These are phyloP conservation scores for Oidiodendron maius DNA, from an alignment of 495 filamentous ascomycete species.

Conservation along the genomic window DNA sequence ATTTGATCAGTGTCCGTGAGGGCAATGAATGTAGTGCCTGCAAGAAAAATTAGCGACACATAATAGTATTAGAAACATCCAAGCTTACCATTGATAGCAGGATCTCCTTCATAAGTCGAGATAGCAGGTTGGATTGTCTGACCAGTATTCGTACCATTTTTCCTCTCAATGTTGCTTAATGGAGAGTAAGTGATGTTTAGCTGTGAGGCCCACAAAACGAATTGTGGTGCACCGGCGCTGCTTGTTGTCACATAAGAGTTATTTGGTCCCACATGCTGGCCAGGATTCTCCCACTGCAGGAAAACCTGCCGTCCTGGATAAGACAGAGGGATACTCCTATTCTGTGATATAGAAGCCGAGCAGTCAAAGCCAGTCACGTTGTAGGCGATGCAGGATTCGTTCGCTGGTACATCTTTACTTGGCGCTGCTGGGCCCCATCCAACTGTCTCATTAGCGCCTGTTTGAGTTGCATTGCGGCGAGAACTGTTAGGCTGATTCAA, in stretches of 20 bases:
- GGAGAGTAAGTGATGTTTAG: conserved; percentile 79
- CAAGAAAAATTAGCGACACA: too few species aligned
- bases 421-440: conserved; percentile 34
- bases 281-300: conserved; percentile 68
- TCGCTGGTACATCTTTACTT: conserved; percentile 30
- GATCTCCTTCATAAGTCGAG: conserved; percentile 57
- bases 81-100: conserved; percentile 55
- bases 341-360: conserved; percentile 57
- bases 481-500: conserved; percentile 72
- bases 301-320: conserved; percentile 69
- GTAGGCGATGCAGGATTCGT: conserved; percentile 45
- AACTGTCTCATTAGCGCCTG: conserved; percentile 48
- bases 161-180: conserved; percentile 40
- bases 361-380: conserved; percentile 48
- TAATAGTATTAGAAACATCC: neutral
- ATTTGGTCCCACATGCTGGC: conserved; percentile 69
- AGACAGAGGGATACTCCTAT: conserved; percentile 61
- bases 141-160: conserved; percentile 41
- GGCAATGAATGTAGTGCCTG: conserved; percentile 64
- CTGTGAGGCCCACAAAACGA: conserved; percentile 76
- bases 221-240: conserved; percentile 51
- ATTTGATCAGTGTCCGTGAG: conserved; percentile 64
- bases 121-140: conserved; percentile 65
- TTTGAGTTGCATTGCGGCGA: conserved; percentile 45
- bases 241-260: conserved; percentile 68